Evolutionary conservation across 2,329 filamentous ascomycete species (phyloP), one percentile per base, ranked within the genome.

Genomic region (Alternaria brassicicola): DNA sequence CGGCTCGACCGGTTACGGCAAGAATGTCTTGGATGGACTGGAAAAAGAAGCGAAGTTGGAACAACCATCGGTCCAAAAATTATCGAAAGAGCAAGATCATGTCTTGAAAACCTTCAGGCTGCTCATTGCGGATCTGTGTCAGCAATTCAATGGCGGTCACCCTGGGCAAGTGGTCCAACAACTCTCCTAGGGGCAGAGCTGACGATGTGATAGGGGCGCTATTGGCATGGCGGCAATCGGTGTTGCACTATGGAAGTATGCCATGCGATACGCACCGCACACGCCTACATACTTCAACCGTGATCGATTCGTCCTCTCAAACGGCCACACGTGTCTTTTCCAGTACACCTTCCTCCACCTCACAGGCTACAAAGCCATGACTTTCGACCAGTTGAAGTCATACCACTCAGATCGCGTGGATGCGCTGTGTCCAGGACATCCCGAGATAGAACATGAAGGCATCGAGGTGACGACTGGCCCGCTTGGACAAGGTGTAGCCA

Each of bases 61-160:
- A 17, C 19, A 28, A 87, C 90, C 50, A 1, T 57, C 55, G 17
- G 42, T 54, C 2, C 50, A 25, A 23, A 57, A 43, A 15, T 39
- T 54, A 6, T 57, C 55, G 2, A 55, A 61, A 30, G 56, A 63
- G 33, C 63, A 66, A 6, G 63, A 59, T 21, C 43, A 52, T n/a
- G 62, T 66, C 15, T 46, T 66, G 23, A 48, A 52, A 8, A 56
- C 59, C 2, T 66, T 65, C 17, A 59, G 62, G 4, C 26, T 59
- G 41, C 61, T 63, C 25, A 66, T 64, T 57, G 86, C 88, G 42
- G 88, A 91, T 70, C 76, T 91, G 3, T 90, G 87, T 67, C 83
- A 90, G 71, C 88, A 90, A 63, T 91, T 89, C 75, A 85, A 85
- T 61, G 87, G 87, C 33, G 88, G 88, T 0, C 88, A 90, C 69